Conservation (phyloP, 176 grass and related monocot species). For the Bothriochloa decipiens region DNA sequence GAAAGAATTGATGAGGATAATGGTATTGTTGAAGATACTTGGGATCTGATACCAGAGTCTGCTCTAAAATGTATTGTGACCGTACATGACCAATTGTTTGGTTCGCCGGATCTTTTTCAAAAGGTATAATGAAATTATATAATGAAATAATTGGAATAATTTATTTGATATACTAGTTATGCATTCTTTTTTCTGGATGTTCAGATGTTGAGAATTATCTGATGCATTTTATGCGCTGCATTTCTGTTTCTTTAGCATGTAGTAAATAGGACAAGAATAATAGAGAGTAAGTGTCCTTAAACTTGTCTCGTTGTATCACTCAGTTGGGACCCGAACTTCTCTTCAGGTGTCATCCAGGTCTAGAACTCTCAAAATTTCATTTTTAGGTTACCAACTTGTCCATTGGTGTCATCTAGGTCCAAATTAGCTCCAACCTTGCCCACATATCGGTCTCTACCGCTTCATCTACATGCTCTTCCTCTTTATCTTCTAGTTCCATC, state of each 20-base stretch:
- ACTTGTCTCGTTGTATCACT: background rate
- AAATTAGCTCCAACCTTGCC: background rate
- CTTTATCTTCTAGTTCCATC: background rate
- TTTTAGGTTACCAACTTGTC: background rate
- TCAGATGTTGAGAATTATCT: constrained; percentile 10
- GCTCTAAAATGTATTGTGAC: constrained; percentile 62
- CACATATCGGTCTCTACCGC: background rate
- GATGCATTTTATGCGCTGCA: background rate
- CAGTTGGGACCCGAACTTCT: too few species aligned
- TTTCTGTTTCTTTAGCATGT: constrained; percentile 5
- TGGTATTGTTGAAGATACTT: constrained; percentile 56
- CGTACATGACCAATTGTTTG: constrained; percentile 83
- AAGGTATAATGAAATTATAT: constrained; percentile 50
- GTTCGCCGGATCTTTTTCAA: constrained; percentile 70
- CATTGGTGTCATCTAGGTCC: background rate
- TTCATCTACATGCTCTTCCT: background rate
- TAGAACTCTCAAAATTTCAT: background rate
- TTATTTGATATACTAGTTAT: background rate
- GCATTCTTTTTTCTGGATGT: background rate
- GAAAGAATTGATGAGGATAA: constrained; percentile 48
- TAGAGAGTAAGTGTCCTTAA: background rate
- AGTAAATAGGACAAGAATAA: background rate
- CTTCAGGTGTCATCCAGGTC: background rate
- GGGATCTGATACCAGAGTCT: constrained; percentile 74
- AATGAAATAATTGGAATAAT: background rate